Conservation (phyloP, 768 basidiomycete genomes). For the Rhodotorula toruloides region DNA sequence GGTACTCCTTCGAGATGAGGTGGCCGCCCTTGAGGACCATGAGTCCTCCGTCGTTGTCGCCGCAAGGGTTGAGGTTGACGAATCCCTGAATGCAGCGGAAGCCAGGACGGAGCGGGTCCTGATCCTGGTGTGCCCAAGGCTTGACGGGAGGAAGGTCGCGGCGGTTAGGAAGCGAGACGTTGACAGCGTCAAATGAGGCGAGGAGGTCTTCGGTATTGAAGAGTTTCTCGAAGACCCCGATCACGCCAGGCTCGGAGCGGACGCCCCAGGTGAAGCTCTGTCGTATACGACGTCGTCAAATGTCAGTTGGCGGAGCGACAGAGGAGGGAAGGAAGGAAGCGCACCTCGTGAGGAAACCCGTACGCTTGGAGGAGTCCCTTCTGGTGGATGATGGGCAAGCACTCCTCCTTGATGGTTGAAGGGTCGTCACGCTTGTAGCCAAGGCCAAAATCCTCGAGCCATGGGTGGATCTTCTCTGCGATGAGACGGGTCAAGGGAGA, state of each 20-base stretch:
- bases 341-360: conserved; percentile 37
- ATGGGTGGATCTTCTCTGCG: conserved; percentile 41
- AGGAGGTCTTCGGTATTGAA: conserved; percentile 40
- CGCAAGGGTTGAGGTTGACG: conserved; percentile 41
- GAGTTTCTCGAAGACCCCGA: conserved; percentile 38
- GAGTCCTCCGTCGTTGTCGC: conserved; percentile 44
- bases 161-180: conserved; percentile 16
- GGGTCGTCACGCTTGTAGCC: conserved; percentile 47
- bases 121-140: conserved; percentile 39
- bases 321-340: background rate
- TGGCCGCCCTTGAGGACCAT: conserved; percentile 35
- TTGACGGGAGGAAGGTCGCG: background rate
- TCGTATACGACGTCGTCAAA: too few relatives aligned
- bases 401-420: conserved; percentile 44
- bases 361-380: conserved; percentile 17
- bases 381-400: conserved; percentile 42
- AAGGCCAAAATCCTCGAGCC: conserved; percentile 45
- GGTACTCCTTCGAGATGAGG: conserved; percentile 37
- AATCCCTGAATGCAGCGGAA: conserved; percentile 40
- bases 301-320: background rate
- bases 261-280: conserved; percentile 37
- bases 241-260: conserved; percentile 38
- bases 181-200: conserved; percentile 19
- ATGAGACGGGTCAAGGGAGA: too few relatives aligned
- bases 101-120: conserved; percentile 25